Base-by-base conservation (phyloP, 176 grass and related monocot genomes). In the Phoenix roebelenii region DNA sequence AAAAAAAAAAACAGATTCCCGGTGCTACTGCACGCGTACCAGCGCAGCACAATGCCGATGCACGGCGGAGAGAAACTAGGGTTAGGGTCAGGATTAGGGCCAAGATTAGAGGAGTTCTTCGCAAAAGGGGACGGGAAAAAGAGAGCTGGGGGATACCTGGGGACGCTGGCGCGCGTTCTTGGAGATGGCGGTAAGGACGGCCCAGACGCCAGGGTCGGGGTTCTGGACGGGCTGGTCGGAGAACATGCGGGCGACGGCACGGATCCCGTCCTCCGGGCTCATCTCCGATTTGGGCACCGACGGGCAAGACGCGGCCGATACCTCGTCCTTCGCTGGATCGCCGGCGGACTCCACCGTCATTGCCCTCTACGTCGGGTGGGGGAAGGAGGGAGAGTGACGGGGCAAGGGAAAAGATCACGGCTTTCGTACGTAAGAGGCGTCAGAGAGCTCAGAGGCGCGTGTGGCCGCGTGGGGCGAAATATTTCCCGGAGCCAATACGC, bases 181-280 rank as follows among this genome's bases (percentile, higher is more conserved):
- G 49, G 93, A 98, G 63, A 98, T 85, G 59, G 88, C 84, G 16
- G 76, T 89, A 56, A 98, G 82, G 69, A 98, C 79, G 23, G 76
- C 93, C 93, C 93, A 98, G 26, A 89, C 82, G 51, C 71, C 82
- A 9, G 70, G 51, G 10, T 97, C 81, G 18, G 82, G 77, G 60
- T 82, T 82, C 74, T 85, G 84, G 1, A 98, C 52, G 52, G 79
- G 82, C 62, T 93, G 65, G 57, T 85, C 74, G 19, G 84, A 81
- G 56, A 92, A 83, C 73, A 89, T 92, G 10, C 66, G 70, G 35
- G 87, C 93, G 35, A 98, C 81, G 19, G 73, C 75, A 48, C 79
- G 84, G 55, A 89, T 72, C 73, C 85, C 93, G 25, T 74, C 76
- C 64, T 65, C 63, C 14, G 71, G 15, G 0, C 10, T 57, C 4